phyloP scores from a whole-genome alignment of 306 rosid genomes.

The Fagus crenata region DNA sequence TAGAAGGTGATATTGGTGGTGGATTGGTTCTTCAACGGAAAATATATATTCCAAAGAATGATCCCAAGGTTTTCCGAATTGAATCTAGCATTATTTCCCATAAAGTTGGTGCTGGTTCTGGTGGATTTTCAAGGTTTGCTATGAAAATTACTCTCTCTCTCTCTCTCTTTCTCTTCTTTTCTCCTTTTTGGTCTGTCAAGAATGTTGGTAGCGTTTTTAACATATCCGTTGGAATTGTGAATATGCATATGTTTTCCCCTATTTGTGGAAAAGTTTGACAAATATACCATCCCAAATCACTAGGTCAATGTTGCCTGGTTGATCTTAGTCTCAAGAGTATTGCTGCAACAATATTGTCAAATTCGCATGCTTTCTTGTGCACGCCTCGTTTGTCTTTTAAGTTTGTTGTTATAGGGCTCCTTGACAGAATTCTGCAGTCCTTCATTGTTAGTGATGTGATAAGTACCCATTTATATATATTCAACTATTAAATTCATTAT shows the following conservation, averaged over 20 bases:
- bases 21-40: slow-evolving; percentile 74
- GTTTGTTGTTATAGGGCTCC: too few species aligned
- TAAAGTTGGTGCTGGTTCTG: slow-evolving; percentile 93
- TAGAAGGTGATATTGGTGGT: slow-evolving; percentile 92
- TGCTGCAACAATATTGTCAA: too few species aligned
- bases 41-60: slow-evolving; percentile 55
- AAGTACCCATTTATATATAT: too few species aligned
- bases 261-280: background rate
- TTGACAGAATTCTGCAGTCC: too few species aligned
- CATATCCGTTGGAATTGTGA: too few species aligned
- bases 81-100: slow-evolving; percentile 74
- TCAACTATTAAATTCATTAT: too few species aligned
- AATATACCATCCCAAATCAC: background rate
- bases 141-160: background rate
- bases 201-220: background rate
- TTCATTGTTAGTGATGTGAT: too few species aligned
- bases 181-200: background rate
- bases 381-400: too few species aligned
- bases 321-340: too few species aligned
- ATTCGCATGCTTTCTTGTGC: too few species aligned
- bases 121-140: slow-evolving; percentile 90
- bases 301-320: too few species aligned
- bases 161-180: slow-evolving; percentile 2
- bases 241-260: background rate
- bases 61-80: slow-evolving; percentile 46